Evolutionary conservation across 129 eudicot species (phyloP), one percentile per base, ranked within the genome.

Genomic region (Artemisia tridentata): DNA sequence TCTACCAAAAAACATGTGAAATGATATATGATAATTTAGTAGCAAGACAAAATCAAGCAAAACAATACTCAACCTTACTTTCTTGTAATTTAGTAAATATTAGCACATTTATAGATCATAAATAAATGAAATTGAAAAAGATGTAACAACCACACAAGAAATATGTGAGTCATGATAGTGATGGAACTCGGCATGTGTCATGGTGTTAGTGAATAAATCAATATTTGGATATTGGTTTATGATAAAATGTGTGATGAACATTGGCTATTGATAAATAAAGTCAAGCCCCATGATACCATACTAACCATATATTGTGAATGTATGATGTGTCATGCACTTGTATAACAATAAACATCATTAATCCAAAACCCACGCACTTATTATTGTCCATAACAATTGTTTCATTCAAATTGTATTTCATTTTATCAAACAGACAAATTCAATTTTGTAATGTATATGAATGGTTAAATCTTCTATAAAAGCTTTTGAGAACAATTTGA

Each of bases 131-230:
- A 67, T 23, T 20, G 47, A 46, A 76, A 50, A 61, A 66, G 62
- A 60, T 70, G 57, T 20, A 20, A 21, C 18, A 31, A 68, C 18
- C 34, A 60, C 47, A 31, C 55, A 41, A 16, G 46, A 34, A 34
- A 61, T 51, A 25, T 69, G 75, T 60, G 75, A 31, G 6, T 38
- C 45, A 69, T 60, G 63, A 76, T 51, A 52, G 75, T n/a, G 70
- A 77, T 69, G 70, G 55, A 68, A 68, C 49, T 67, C 55, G 74
- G 21, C 27, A 57, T 58, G 68, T 58, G 68, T 51, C 59, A 52
- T 63, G 17, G 54, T 73, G 74, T 59, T 76, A 50, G 80, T 47
- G 50, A 61, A 58, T 68, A 68, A 75, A 67, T 75, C 74, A 60
- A 67, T 2, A 67, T 58, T 57, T 75, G 66, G 53, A 74, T 74